Conservation (phyloP, 1,139 yeast genomes). For the Geotrichum siamense region DNA sequence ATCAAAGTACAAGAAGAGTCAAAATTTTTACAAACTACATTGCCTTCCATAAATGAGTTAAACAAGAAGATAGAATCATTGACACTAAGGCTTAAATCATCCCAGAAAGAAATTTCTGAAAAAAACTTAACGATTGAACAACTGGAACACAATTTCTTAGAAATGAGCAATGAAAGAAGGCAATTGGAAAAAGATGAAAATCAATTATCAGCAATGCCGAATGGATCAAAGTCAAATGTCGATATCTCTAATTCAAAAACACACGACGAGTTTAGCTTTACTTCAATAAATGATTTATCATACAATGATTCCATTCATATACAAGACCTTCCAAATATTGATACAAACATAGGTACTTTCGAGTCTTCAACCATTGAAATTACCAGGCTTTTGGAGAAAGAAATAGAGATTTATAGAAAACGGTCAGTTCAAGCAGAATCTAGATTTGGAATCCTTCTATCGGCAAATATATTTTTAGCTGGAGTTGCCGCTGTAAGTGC, state of each 20-base stretch:
- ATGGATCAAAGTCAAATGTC: background rate
- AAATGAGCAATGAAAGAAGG: background rate
- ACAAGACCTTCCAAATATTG: background rate
- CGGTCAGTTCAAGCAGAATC: background rate
- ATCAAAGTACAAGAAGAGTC: slow-evolving; percentile 21
- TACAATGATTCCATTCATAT: background rate
- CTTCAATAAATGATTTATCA: background rate
- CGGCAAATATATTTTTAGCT: background rate
- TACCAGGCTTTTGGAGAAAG: background rate
- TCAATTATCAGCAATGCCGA: background rate
- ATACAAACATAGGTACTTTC: background rate
- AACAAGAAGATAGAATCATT: background rate
- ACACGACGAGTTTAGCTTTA: background rate
- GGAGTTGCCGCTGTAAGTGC: background rate
- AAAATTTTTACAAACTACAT: background rate
- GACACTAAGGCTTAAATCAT: slow-evolving; percentile 13
- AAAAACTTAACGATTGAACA: slow-evolving; percentile 1
- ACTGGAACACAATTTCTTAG: background rate
- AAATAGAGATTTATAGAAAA: background rate
- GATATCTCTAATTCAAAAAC: background rate
- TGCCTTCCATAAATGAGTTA: slow-evolving; percentile 3
- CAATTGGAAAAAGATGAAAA: too few species aligned
- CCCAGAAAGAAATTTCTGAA: slow-evolving; percentile 1
- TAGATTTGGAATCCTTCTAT: background rate
- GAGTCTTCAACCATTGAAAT: background rate